Percentiles rank a stretch among this genome's conserved stretches.
phyloP scores from a whole-genome alignment of 805 yeast genomes.

The Teunomyces funiuensis region DNA sequence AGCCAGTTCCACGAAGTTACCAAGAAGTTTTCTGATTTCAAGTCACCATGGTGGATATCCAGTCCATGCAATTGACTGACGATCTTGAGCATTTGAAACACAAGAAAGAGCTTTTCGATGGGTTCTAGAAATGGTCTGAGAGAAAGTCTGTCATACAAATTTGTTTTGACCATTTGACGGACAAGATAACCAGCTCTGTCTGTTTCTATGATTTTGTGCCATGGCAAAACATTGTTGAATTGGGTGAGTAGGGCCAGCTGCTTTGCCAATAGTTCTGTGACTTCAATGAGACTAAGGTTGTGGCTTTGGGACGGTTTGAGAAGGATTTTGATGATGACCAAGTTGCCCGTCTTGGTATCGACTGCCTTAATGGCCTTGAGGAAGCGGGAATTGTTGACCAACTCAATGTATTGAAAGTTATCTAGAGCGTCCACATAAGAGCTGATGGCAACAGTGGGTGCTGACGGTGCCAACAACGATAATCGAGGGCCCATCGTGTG shows the following conservation, averaged over 20 bases:
- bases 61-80: slow-evolving; percentile 61
- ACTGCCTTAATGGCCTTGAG: slow-evolving; percentile 81
- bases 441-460: slow-evolving; percentile 87
- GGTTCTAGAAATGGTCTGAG: slow-evolving; percentile 83
- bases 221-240: slow-evolving; percentile 68
- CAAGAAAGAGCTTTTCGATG: slow-evolving; percentile 80
- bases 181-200: slow-evolving; percentile 89
- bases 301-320: slow-evolving; percentile 59
- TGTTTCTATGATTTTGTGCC: slow-evolving; percentile 74
- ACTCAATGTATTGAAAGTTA: slow-evolving; percentile 70
- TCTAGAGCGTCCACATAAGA: slow-evolving; percentile 83
- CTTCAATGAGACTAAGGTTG: slow-evolving; percentile 23
- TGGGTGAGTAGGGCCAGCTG: slow-evolving; percentile 41
- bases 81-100: slow-evolving; percentile 72
- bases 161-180: slow-evolving; percentile 76
- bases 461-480: slow-evolving; percentile 83
- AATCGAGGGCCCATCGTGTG: slow-evolving; percentile 88
- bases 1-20: slow-evolving; percentile 91
- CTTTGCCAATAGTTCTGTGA: slow-evolving; percentile 28
- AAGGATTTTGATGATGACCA: slow-evolving; percentile 71
- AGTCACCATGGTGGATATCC: slow-evolving; percentile 80
- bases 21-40: slow-evolving; percentile 85
- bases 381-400: slow-evolving; percentile 78
- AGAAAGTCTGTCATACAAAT: slow-evolving; percentile 82
- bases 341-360: slow-evolving; percentile 63